phyloP scores from a whole-genome alignment of 179 eudicot species.

The Spinacia oleracea region DNA sequence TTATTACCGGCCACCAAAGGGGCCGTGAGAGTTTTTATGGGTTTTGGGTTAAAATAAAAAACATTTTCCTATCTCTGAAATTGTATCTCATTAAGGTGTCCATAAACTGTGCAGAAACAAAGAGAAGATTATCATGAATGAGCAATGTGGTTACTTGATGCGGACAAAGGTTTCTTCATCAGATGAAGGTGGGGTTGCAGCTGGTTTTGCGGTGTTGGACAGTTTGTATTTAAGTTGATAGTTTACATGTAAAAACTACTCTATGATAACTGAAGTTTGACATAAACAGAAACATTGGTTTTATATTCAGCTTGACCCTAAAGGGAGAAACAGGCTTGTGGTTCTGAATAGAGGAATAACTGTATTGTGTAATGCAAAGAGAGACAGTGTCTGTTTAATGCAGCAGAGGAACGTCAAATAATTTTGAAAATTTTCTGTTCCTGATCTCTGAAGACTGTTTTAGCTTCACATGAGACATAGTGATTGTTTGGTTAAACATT shows the following conservation, averaged over 20 bases:
- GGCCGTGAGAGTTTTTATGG: too few relatives aligned
- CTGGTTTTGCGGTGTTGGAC: conserved; percentile 94
- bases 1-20: too few relatives aligned
- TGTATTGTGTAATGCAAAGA: too few relatives aligned
- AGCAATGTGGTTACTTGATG: conserved; percentile 83
- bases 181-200: conserved; percentile 96
- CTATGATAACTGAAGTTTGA: not conserved
- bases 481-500: not conserved
- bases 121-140: conserved; percentile 62
- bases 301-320: not conserved
- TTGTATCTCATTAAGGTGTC: not conserved
- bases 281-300: not conserved
- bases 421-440: not conserved
- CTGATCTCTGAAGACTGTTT: not conserved
- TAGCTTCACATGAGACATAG: not conserved
- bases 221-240: conserved; percentile 69
- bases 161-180: conserved; percentile 94
- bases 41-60: not conserved
- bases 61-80: not conserved
- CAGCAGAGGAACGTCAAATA: not conserved
- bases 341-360: not conserved
- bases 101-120: conserved; percentile 49
- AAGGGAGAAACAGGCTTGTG: not conserved
- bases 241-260: not conserved
- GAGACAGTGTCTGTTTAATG: too few relatives aligned